These are phyloP conservation scores for Blastocystis sp. DNA, from an alignment of 352 stramenopile genomes.

Conservation along the genomic window DNA sequence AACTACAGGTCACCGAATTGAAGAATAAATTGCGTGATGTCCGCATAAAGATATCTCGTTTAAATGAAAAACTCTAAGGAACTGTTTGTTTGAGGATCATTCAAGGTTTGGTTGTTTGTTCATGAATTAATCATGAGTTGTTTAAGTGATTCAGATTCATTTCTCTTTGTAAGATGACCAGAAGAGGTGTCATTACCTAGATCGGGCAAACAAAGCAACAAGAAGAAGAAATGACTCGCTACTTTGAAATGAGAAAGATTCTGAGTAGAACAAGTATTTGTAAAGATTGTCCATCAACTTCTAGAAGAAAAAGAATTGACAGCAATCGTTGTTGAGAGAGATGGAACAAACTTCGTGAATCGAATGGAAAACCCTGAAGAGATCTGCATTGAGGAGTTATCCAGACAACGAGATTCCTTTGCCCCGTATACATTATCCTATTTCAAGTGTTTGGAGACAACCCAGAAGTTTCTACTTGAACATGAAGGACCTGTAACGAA, in stretches of 20 bases:
- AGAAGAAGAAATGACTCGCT: neutral
- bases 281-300: neutral
- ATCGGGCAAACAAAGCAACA: conserved; percentile 17
- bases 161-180: neutral
- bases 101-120: neutral
- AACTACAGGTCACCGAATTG: too few relatives aligned
- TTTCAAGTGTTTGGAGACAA: conserved; percentile 25
- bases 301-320: neutral
- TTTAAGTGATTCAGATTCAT: neutral
- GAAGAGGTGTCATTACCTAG: neutral
- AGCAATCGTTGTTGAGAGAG: neutral
- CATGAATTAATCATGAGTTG: neutral
- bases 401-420: neutral
- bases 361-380: neutral
- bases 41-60: too few relatives aligned
- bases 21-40: too few relatives aligned
- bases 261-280: neutral
- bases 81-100: neutral
- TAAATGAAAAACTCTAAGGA: too few relatives aligned
- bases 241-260: conserved; percentile 35
- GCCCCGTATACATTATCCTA: neutral
- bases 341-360: neutral
- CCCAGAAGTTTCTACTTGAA: conserved; percentile 18
- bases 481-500: conserved; percentile 19
- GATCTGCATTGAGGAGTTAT: neutral